Percentiles rank a stretch among this genome's conserved stretches.
phyloP scores from a whole-genome alignment of 345 rosid genomes.

The Citrus maxima region DNA sequence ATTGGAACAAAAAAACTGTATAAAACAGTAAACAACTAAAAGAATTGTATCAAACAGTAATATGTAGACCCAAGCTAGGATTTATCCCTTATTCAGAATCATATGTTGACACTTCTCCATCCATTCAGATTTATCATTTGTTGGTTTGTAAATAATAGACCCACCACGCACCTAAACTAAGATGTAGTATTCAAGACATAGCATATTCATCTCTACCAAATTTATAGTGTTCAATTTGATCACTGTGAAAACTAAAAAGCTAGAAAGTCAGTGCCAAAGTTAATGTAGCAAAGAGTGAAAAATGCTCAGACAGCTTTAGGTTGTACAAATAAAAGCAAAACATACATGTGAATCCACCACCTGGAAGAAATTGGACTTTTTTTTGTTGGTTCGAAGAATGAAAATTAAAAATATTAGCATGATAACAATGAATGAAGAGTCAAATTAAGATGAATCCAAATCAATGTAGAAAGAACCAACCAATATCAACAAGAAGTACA shows the following conservation, averaged over 20 bases:
- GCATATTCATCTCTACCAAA: not conserved
- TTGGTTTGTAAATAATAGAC: not conserved
- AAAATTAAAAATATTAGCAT: not conserved
- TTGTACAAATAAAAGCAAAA: not conserved
- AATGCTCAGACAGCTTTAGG: not conserved
- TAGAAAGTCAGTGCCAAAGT: not conserved
- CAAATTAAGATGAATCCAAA: not conserved
- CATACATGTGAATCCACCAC: not conserved
- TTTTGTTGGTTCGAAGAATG: not conserved
- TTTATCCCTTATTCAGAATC: not conserved
- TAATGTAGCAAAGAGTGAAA: not conserved
- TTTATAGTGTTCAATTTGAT: not conserved
- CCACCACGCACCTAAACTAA: not conserved
- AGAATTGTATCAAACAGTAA: not conserved
- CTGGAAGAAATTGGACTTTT: not conserved
- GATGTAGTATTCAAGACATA: not conserved
- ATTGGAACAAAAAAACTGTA: not conserved
- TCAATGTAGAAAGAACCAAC: not conserved
- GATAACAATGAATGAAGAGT: not conserved
- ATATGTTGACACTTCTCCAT: not conserved
- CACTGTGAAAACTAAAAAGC: not conserved
- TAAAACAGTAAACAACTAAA: too few relatives aligned
- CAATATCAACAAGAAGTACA: not conserved
- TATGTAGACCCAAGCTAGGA: not conserved
- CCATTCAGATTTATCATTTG: not conserved